Conservation (phyloP, 208 protist species). For the Naegleria lovaniensis region DNA sequence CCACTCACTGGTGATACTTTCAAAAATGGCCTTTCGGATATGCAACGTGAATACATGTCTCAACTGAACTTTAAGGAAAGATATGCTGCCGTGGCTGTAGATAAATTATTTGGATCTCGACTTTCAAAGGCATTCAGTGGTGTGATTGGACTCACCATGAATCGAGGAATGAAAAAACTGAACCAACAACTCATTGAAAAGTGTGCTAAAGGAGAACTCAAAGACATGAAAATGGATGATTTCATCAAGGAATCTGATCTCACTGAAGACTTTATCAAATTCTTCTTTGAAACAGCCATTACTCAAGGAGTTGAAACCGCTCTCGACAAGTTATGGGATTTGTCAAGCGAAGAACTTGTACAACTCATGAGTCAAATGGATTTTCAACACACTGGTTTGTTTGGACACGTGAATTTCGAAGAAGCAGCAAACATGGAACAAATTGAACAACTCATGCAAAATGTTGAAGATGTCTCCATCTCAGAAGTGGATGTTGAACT, state of each 20-base stretch:
- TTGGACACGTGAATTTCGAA: neutral
- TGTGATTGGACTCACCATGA: conserved; percentile 22
- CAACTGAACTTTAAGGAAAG: conserved; percentile 24
- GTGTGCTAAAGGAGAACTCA: neutral
- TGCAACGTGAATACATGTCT: conserved; percentile 12
- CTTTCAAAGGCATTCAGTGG: conserved; percentile 14
- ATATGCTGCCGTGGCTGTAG: conserved; percentile 19
- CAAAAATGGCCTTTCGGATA: neutral
- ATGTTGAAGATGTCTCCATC: neutral
- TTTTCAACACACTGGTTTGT: neutral
- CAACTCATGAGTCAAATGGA: conserved; percentile 5
- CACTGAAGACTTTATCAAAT: conserved; percentile 1
- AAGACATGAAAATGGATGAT: conserved; percentile 23
- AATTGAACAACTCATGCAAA: neutral
- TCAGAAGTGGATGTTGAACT: neutral
- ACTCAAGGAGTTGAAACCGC: neutral
- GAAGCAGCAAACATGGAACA: neutral
- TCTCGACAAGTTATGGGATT: conserved; percentile 18
- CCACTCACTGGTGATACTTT: conserved; percentile 20
- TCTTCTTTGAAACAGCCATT: conserved; percentile 22
- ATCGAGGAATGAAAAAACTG: conserved; percentile 24
- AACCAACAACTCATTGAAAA: conserved; percentile 25
- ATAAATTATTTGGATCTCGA: conserved; percentile 18
- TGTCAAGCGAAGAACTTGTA: conserved; percentile 5
- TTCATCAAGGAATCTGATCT: conserved; percentile 21